A percentile compares a stretch with the other conserved stretches of the same genome.
Conservation (phyloP, 352 stramenopile species). For the Peronospora belbahrii region DNA sequence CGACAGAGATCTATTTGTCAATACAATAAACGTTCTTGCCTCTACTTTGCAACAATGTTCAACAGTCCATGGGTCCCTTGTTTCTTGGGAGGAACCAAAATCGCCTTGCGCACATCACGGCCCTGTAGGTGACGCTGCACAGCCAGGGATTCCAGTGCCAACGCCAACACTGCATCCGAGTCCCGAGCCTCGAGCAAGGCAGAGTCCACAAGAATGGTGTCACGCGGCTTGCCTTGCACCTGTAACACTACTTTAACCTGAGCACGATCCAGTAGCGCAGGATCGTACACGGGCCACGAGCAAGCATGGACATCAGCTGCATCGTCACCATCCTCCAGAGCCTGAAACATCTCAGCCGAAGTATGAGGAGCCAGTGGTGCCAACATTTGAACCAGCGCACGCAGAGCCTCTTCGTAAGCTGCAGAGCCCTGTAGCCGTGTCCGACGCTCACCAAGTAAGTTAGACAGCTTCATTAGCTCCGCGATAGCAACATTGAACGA, state of each 20-base stretch:
- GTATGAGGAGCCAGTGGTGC: conserved; percentile 72
- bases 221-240: conserved; percentile 66
- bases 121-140: conserved; percentile 68
- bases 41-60: conserved; percentile 64
- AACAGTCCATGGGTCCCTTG: conserved; percentile 64
- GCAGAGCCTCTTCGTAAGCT: conserved; percentile 48
- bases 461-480: conserved; percentile 88
- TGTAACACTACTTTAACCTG: conserved; percentile 81
- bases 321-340: conserved; percentile 23
- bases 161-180: conserved; percentile 52
- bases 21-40: background rate
- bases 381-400: conserved; percentile 66
- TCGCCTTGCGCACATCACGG: conserved; percentile 59
- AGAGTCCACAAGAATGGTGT: conserved; percentile 56
- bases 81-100: conserved; percentile 77
- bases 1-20: conserved; percentile 5
- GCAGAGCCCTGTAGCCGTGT: conserved; percentile 23
- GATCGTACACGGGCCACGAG: conserved; percentile 55
- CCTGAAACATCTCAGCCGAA: conserved; percentile 72
- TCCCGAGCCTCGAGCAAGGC: conserved; percentile 37
- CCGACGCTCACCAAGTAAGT: conserved; percentile 53
- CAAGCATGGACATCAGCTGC: conserved; percentile 50
- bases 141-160: conserved; percentile 43
- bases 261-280: conserved; percentile 44
- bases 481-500: conserved; percentile 87